phyloP scores from a whole-genome alignment of 2,329 filamentous ascomycete genomes.

The Aspergillus ustus region DNA sequence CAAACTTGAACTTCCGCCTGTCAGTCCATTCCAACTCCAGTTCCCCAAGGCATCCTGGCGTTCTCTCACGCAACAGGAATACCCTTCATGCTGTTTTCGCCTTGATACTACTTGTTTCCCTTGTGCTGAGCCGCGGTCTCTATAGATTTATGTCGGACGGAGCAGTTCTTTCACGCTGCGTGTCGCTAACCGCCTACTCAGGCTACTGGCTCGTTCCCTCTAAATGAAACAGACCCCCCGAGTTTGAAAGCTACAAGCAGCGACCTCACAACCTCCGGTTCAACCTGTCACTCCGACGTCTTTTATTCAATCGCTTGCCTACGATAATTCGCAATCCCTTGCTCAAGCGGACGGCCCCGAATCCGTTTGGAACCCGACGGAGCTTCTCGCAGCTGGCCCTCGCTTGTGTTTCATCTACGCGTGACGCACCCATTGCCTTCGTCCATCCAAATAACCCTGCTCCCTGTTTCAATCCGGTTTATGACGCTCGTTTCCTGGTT shows the following conservation, averaged over 20 bases:
- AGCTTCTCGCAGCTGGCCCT: conserved; percentile 14
- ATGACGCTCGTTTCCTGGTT: conserved; percentile 12
- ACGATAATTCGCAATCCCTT: conserved; percentile 13
- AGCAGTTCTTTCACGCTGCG: conserved; percentile 24
- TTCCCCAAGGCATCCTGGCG: neutral
- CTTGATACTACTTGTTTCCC: neutral
- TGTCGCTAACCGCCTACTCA: conserved; percentile 20
- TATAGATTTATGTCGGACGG: neutral
- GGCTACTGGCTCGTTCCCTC: conserved; percentile 5
- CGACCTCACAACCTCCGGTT: conserved; percentile 12
- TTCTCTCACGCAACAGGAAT: neutral
- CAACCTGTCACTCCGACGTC: conserved; percentile 25
- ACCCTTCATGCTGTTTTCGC: neutral
- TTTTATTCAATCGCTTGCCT: conserved; percentile 13
- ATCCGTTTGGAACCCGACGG: conserved; percentile 23
- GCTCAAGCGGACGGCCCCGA: conserved; percentile 14
- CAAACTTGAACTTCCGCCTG: neutral
- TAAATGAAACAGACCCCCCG: conserved; percentile 13
- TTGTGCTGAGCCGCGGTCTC: neutral
- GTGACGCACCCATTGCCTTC: neutral
- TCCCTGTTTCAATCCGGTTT: conserved; percentile 1
- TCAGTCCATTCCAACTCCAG: neutral
- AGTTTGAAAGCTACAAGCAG: conserved; percentile 8
- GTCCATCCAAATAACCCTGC: neutral
- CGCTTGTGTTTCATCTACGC: conserved; percentile 17